Evolutionary conservation across 2,329 filamentous ascomycete species (phyloP), one percentile per base, ranked within the genome.

Genomic region (Botrytis squamosa): DNA sequence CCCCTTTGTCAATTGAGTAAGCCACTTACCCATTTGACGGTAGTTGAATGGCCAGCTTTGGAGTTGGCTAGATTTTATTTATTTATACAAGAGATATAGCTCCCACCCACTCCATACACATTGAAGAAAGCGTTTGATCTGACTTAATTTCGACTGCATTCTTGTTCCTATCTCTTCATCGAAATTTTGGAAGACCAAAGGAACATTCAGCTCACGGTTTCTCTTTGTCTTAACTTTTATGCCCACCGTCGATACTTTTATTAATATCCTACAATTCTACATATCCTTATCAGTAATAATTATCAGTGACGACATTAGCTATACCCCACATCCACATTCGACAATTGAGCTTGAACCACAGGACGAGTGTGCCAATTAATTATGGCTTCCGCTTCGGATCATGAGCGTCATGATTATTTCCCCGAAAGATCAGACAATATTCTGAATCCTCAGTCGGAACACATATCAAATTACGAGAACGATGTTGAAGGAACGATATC

Each of bases 311-410:
- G 18, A 42, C 49, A 42, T 46, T 65, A 14, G 20, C n/a, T 20
- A 33, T 33, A 55, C 29, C 46, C 65, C 29, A 52, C 63, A 65
- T 36, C 65, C n/a, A 49, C 64, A 66, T 38, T 29, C 46, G 25
- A 44, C 38, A 42, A n/a, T 20, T 7, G 5, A 29, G n/a, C 40
- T 29, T 57, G 52, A 18, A 18, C 25, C 40, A 52, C 49, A 70
- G 55, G n/a, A 42, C 65, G 52, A 49, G 69, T 40, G 52, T 33
- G n/a, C n/a, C 52, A 33, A 33, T 62, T n/a, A 12, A 25, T 38
- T 4, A 73, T 73, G 65, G 49, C 71, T 70, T 73, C 65, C 62
- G n/a, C n/a, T 65, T 29, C 20, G 5, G 36, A 44, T 25, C 33
- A 38, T 18, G 64, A 70, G 40, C 52, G 12, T 8, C 49, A 70